Conservation (phyloP, 176 grass and related monocot genomes). For the Musa beccarii region DNA sequence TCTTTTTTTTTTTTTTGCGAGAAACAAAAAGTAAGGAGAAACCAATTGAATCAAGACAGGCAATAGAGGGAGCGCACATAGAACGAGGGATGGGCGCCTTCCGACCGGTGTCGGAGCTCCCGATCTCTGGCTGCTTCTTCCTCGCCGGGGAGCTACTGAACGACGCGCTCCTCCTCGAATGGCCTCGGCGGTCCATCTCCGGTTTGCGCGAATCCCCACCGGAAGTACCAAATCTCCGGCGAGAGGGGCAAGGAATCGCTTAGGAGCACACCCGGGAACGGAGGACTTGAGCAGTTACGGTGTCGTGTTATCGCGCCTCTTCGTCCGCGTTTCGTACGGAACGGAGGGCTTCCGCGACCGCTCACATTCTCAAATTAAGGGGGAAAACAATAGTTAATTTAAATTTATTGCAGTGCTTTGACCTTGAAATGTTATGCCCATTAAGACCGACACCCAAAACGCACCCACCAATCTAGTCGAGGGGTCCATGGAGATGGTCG, state of each 20-base stretch:
- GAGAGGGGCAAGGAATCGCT: neutral
- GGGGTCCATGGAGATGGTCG: too few relatives aligned
- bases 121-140: slow-evolving; percentile 9
- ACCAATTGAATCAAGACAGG: neutral
- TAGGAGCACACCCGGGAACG: neutral
- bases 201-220: neutral
- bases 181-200: slow-evolving; percentile 9
- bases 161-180: slow-evolving; percentile 21
- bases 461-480: too few relatives aligned
- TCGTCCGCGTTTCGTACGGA: neutral
- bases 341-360: neutral
- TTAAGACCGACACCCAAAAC: too few relatives aligned
- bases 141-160: slow-evolving; percentile 9
- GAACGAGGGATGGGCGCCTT: slow-evolving; percentile 30
- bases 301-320: neutral
- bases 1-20: neutral
- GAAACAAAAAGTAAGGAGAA: neutral
- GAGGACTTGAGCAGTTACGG: neutral
- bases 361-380: neutral
- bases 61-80: neutral
- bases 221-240: neutral
- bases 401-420: too few relatives aligned
- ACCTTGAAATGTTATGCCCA: too few relatives aligned
- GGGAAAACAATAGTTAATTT: too few relatives aligned
- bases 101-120: neutral